Evolutionary conservation across 2,329 filamentous ascomycete genomes (phyloP).

Genomic region (Aureobasidium sp.): DNA sequence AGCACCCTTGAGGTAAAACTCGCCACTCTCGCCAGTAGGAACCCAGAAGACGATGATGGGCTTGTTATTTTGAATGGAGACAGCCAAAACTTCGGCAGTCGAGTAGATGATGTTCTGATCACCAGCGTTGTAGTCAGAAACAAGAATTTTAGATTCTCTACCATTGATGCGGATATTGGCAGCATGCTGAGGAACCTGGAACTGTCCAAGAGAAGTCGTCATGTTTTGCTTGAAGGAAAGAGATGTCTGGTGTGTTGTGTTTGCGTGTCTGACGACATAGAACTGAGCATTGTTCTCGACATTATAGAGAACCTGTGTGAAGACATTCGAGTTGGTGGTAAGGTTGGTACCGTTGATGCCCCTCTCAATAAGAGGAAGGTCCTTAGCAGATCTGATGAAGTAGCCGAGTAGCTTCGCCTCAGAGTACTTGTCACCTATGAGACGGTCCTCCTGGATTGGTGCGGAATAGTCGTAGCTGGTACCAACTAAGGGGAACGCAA

Average conservation of each 20-base stretch:
- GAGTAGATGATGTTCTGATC: slow-evolving; percentile 59
- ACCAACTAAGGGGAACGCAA: slow-evolving; percentile 61
- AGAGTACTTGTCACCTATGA: slow-evolving; percentile 66
- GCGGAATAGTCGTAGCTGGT: slow-evolving; percentile 64
- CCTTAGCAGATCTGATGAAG: slow-evolving; percentile 65
- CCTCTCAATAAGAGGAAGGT: slow-evolving; percentile 63
- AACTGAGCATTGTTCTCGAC: slow-evolving; percentile 64
- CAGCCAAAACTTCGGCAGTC: slow-evolving; percentile 60
- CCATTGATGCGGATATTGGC: slow-evolving; percentile 66
- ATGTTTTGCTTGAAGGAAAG: slow-evolving; percentile 63
- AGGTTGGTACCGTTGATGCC: slow-evolving; percentile 49
- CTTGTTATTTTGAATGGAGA: slow-evolving; percentile 30
- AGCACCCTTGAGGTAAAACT: slow-evolving; percentile 36
- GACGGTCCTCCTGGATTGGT: slow-evolving; percentile 67
- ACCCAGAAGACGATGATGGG: slow-evolving; percentile 46
- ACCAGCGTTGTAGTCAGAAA: slow-evolving; percentile 66
- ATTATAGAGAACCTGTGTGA: slow-evolving; percentile 64
- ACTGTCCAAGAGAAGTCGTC: slow-evolving; percentile 60
- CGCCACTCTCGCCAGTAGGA: slow-evolving; percentile 43
- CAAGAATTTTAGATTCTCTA: slow-evolving; percentile 68
- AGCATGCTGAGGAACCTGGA: slow-evolving; percentile 47
- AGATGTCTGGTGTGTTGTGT: slow-evolving; percentile 56
- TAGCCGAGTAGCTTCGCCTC: slow-evolving; percentile 69
- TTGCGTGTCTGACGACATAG: slow-evolving; percentile 63
- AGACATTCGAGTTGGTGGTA: slow-evolving; percentile 55